Evolutionary conservation across 768 basidiomycete species (phyloP).

Genomic region (Clitopilus hobsonii): DNA sequence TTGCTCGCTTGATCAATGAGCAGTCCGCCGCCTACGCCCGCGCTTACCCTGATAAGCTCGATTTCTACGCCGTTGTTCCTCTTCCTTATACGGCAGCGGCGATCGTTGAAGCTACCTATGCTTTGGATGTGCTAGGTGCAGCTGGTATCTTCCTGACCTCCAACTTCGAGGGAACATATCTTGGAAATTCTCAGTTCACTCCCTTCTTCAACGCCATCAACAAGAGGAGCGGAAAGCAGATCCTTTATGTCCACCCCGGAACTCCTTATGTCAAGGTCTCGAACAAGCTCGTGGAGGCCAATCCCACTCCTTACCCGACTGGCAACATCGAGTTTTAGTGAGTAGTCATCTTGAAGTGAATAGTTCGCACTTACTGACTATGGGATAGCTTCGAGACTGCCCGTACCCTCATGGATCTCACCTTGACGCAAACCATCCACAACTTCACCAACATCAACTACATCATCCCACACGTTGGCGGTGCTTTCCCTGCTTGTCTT

Average conservation of each 20-base stretch:
- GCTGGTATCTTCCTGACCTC: constrained; percentile 27
- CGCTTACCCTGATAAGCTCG: constrained; percentile 20
- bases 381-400: constrained; percentile 24
- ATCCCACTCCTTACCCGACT: constrained; percentile 27
- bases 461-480: constrained; percentile 30
- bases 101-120: constrained; percentile 26
- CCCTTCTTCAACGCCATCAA: constrained; percentile 29
- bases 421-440: constrained; percentile 22
- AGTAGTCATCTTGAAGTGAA: too few species aligned
- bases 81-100: constrained; percentile 28
- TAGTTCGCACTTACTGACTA: background rate
- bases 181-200: constrained; percentile 23
- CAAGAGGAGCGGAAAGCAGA: constrained; percentile 18
- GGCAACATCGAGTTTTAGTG: constrained; percentile 32
- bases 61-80: constrained; percentile 30
- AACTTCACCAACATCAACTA: constrained; percentile 29
- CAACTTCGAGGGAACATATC: constrained; percentile 28
- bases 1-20: constrained; percentile 32
- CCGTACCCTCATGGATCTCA: constrained; percentile 26
- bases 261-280: constrained; percentile 23
- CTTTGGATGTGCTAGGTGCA: constrained; percentile 26
- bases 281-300: constrained; percentile 23
- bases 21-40: constrained; percentile 27
- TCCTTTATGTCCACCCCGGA: constrained; percentile 27
- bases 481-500: constrained; percentile 28